Base-by-base conservation (phyloP, 108 stramenopile species). In the Aurantiochytrium sp. region DNA sequence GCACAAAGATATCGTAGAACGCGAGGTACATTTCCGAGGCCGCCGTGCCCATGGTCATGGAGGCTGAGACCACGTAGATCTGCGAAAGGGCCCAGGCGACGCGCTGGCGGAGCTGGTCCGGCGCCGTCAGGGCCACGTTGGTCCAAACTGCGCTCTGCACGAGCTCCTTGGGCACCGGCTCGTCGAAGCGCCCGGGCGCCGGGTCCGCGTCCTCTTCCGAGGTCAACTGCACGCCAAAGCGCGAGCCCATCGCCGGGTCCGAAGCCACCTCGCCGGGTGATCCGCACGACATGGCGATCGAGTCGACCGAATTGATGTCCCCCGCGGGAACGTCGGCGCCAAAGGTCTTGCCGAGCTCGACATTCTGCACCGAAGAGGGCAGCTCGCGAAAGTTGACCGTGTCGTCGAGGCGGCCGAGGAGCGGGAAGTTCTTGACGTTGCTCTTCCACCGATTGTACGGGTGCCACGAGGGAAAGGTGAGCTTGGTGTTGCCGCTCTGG, bases 91-190 rank as follows among this genome's bases (percentile, higher is more conserved):
- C 94, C 91, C 92, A 96, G 8, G 96, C 95, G 31, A 95, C 86
- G 24, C 93, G 73, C 86, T 96, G 96, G 3, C 96, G 90, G 31
- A 96, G 91, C 73, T 96, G 96, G 87, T 95, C 96, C 22, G 89
- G 55, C 3, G 93, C 91, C 12, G 86, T 87, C n/a, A 96, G 89
- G 34, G 90, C 93, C 52, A 95, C 85, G 52, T 90, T 86, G 4
- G 90, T 69, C 95, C 95, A 96, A 31, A 94, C 85, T 32, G 86
- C 50, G 50, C 50, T 52, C 17, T 52, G 50, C 50, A 52, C 50
- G 50, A 52, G 50, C 17, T 52, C 50, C 50, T 52, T 87, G 55
- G 89, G 73, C 65, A 69, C 87, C 10, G 86, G 36, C 50, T 37
- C 37, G 30, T 39, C n/a, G 1, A 22, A 22, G 37, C 37, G 37